These are phyloP conservation scores for Evernia prunastri DNA, from an alignment of 495 filamentous ascomycete genomes.

Conservation along the genomic window DNA sequence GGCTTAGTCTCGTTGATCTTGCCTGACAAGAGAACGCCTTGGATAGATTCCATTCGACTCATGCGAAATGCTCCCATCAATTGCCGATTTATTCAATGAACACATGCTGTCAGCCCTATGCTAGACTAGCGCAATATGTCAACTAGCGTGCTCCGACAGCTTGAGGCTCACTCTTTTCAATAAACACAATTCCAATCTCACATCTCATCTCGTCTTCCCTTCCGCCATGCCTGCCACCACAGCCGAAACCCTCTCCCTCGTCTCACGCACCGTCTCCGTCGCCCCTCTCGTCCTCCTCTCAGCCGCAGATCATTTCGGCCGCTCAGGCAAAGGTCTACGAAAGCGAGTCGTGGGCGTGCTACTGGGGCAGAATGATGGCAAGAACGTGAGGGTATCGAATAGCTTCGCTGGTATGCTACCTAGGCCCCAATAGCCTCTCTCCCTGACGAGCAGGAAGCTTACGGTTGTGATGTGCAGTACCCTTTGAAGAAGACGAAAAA, in stretches of 20 bases:
- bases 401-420: constrained; percentile 80
- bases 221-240: constrained; percentile 80
- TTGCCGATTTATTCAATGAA: no score
- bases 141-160: not conserved
- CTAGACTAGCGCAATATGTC: not conserved
- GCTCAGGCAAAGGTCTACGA: constrained; percentile 77
- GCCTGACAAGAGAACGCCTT: no score
- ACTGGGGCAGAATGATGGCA: constrained; percentile 89
- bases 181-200: not conserved
- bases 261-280: constrained; percentile 89
- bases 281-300: constrained; percentile 96
- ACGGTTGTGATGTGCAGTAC: constrained; percentile 67
- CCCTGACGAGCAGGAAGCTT: no score
- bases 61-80: no score
- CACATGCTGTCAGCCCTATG: not conserved
- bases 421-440: no score
- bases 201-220: not conserved
- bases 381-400: constrained; percentile 94
- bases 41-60: no score
- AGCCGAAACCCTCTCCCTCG: constrained; percentile 86
- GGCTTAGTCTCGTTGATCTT: no score
- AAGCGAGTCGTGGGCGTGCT: constrained; percentile 96
- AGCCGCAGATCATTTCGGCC: constrained; percentile 96
- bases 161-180: not conserved
- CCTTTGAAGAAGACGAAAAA: constrained; percentile 98